Base-by-base conservation (phyloP, 2,329 filamentous ascomycete species). In the Penicillium sumatraense region DNA sequence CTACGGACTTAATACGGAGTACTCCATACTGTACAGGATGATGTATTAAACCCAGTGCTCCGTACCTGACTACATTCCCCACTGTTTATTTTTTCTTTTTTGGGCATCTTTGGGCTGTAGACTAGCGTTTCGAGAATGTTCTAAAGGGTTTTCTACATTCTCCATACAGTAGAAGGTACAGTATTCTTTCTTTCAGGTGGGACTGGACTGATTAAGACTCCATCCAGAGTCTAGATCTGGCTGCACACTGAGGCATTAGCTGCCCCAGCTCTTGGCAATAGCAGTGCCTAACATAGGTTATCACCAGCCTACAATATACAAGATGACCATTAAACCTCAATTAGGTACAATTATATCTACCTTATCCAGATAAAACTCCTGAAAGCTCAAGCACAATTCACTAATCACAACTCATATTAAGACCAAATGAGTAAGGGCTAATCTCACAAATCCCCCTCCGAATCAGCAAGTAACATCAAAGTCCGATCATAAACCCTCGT, bases 401-500 rank as follows among this genome's bases (percentile, higher is more conserved):
- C 5, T 31, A 31, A 5, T 31, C 11, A 13, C 26, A 29, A 2
- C 10, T 35, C 14, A 3, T 6, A 35, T 35, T 14, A 10, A 31
- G 18, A 48, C 18, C 46, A n/a, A n/a, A n/a, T n/a, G n/a, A n/a
- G n/a, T n/a, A n/a, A n/a, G n/a, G n/a, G n/a, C n/a, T n/a, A n/a
- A n/a, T n/a, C n/a, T n/a, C n/a, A n/a, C 41, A 54, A 54, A 68
- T 64, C 44, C 65, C 68, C 41, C 64, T 67, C 66, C 41, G 66
- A 62, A 65, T 88, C 86, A 0, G 89, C 90, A 13, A 96, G 74
- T 67, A 89, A 82, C 35, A 90, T 83, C 61, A 96, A 84, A 0
- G 91, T 95, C 64, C 83, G 83, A 71, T 95, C 90, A 74, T 95
- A 96, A 2, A 96, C 86, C 59, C 82, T 83, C 0, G 87, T 90